A percentile compares a stretch with the other conserved stretches of the same genome.
Conservation (phyloP, 768 basidiomycete genomes). For the Russula sp. region DNA sequence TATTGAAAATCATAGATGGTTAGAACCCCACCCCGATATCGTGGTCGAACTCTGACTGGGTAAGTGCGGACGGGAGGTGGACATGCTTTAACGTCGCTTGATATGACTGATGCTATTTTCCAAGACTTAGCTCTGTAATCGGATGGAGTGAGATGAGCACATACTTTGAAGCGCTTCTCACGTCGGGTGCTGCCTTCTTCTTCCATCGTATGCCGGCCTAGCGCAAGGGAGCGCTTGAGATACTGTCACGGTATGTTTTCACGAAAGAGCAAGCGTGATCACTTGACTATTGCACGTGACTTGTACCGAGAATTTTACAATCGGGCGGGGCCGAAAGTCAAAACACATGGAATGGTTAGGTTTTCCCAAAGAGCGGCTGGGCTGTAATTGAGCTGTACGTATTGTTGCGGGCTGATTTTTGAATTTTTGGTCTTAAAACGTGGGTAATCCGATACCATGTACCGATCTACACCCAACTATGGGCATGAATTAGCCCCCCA, state of each 20-base stretch:
- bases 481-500: background rate
- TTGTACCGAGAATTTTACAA: too few relatives aligned
- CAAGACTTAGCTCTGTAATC: background rate
- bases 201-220: slow-evolving; percentile 10
- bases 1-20: background rate
- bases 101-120: slow-evolving; percentile 67
- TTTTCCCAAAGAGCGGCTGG: too few relatives aligned
- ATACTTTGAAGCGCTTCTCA: slow-evolving; percentile 53
- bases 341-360: too few relatives aligned
- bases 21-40: slow-evolving; percentile 49
- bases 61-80: slow-evolving; percentile 65
- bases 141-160: slow-evolving; percentile 6
- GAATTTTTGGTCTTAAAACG: too few relatives aligned
- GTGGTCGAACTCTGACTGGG: slow-evolving; percentile 50
- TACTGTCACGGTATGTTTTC: too few relatives aligned
- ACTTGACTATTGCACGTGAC: background rate
- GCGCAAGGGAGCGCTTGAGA: too few relatives aligned
- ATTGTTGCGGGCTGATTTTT: too few relatives aligned
- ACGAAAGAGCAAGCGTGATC: too few relatives aligned
- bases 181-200: slow-evolving; percentile 32
- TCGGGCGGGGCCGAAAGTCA: too few relatives aligned
- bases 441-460: too few relatives aligned
- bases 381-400: too few relatives aligned
- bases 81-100: slow-evolving; percentile 62
- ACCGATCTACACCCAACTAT: background rate